These are phyloP conservation scores for Fusarium hostae DNA, from an alignment of 2,329 filamentous ascomycete species.

Conservation along the genomic window DNA sequence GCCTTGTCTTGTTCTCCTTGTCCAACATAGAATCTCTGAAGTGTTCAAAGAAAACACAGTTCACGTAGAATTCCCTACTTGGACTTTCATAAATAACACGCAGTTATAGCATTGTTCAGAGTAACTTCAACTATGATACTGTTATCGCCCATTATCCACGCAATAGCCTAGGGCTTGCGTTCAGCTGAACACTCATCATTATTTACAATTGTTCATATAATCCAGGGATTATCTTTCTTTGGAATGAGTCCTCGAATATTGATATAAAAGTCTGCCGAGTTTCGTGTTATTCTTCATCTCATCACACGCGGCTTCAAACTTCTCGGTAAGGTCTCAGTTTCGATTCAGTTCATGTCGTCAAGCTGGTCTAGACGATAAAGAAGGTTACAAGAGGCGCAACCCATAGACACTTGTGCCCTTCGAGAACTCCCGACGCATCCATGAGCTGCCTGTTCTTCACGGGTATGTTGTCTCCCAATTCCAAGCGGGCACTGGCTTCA, in stretches of 20 bases:
- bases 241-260: not conserved
- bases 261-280: not conserved
- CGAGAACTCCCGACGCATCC: not conserved
- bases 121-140: not conserved
- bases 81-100: not conserved
- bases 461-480: not conserved
- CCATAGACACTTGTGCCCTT: not conserved
- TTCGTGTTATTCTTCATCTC: not conserved
- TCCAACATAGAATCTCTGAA: not conserved
- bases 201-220: not conserved
- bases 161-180: not conserved
- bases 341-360: not conserved
- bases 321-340: slow-evolving; percentile 2
- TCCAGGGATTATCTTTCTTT: not conserved
- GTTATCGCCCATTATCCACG: not conserved
- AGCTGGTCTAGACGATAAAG: slow-evolving; percentile 1
- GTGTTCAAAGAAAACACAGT: not conserved
- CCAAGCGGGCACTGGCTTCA: not conserved
- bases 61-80: not conserved
- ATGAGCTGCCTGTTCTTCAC: not conserved
- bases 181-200: not conserved
- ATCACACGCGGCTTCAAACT: not conserved
- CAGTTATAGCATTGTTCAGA: not conserved
- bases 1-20: not conserved
- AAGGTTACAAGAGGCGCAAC: not conserved